These are phyloP conservation scores for Raffaelea arxii DNA, from an alignment of 2,329 filamentous ascomycete species.

Conservation along the genomic window DNA sequence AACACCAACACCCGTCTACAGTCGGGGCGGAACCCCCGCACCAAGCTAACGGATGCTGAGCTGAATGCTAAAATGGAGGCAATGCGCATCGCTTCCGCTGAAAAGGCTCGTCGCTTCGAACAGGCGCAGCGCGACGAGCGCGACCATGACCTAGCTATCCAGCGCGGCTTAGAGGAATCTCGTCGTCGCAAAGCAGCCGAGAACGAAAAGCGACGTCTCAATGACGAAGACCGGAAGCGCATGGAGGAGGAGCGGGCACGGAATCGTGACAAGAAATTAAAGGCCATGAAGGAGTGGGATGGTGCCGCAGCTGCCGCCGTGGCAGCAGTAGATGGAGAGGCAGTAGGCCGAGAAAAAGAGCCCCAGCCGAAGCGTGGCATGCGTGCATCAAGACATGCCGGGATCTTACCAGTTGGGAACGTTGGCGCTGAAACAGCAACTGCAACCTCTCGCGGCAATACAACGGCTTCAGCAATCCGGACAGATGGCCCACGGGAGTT, in stretches of 20 bases:
- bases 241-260: slow-evolving; percentile 51
- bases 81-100: slow-evolving; percentile 48
- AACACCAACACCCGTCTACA: slow-evolving; percentile 29
- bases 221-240: slow-evolving; percentile 40
- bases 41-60: slow-evolving; percentile 50
- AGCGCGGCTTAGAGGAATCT: slow-evolving; percentile 46
- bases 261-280: slow-evolving; percentile 52
- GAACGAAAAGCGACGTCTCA: slow-evolving; percentile 38
- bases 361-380: slow-evolving; percentile 9
- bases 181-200: slow-evolving; percentile 41
- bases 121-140: slow-evolving; percentile 47
- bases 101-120: slow-evolving; percentile 50
- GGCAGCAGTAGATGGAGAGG: slow-evolving; percentile 29
- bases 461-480: not conserved
- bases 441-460: not conserved
- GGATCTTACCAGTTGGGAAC: slow-evolving; percentile 5
- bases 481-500: slow-evolving; percentile 14
- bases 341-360: slow-evolving; percentile 15
- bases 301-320: slow-evolving; percentile 52
- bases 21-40: slow-evolving; percentile 49
- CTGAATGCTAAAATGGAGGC: slow-evolving; percentile 50
- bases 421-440: not conserved
- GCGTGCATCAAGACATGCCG: slow-evolving; percentile 10
- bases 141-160: slow-evolving; percentile 43
- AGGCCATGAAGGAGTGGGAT: slow-evolving; percentile 45